A percentile compares a stretch with the other conserved stretches of the same genome.
Evolutionary conservation across 1,139 yeast genomes (phyloP).

Genomic region (Kurtzmaniella quercitrusa): DNA sequence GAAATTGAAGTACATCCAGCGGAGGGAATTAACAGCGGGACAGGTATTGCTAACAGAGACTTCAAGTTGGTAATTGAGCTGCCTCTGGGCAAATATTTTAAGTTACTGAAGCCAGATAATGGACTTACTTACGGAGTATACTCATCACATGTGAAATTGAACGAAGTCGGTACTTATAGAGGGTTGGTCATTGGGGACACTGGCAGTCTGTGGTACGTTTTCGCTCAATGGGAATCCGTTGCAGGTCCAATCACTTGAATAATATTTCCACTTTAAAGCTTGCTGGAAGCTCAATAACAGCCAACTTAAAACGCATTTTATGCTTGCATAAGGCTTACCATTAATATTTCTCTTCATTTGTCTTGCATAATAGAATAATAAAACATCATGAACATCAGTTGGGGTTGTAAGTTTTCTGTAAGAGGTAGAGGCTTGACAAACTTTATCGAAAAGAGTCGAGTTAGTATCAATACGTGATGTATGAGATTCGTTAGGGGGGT

Average conservation of each 20-base stretch:
- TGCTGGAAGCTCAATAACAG: no score
- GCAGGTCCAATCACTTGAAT: constrained; percentile 17
- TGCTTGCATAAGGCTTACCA: no score
- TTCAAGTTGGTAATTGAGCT: constrained; percentile 70
- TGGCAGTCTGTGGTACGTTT: constrained; percentile 82
- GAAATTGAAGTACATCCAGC: constrained; percentile 63
- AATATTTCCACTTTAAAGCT: no score
- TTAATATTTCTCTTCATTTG: no score
- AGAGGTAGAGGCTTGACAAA: no score
- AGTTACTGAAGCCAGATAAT: constrained; percentile 49
- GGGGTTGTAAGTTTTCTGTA: no score
- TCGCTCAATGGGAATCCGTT: constrained; percentile 84
- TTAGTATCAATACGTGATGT: no score
- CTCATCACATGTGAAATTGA: constrained; percentile 55
- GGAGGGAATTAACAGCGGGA: constrained; percentile 40
- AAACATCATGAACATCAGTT: no score
- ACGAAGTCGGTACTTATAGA: constrained; percentile 77
- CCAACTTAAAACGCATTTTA: no score
- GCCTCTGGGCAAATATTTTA: constrained; percentile 76
- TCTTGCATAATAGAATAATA: no score
- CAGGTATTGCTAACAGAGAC: constrained; percentile 36
- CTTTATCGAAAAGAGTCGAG: no score
- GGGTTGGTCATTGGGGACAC: constrained; percentile 79
- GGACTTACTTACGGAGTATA: constrained; percentile 50
- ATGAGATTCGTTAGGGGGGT: no score